phyloP scores from a whole-genome alignment of 345 rosid species.

The Eucalyptus pauciflora region DNA sequence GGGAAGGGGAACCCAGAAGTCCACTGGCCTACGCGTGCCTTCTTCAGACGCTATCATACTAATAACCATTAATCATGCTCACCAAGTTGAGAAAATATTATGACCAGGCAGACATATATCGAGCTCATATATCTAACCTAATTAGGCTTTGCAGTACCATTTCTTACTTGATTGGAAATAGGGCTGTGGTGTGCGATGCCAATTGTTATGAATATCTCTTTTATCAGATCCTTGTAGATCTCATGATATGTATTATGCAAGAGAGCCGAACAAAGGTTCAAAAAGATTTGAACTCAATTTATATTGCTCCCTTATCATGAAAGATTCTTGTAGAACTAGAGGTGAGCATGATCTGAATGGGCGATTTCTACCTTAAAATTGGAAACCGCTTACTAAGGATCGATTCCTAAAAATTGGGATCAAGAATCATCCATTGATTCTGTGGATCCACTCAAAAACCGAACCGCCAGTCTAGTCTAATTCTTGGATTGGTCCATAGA shows the following conservation, averaged over 20 bases:
- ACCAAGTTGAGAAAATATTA: neutral
- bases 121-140: neutral
- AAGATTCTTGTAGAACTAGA: neutral
- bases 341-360: fast-evolving
- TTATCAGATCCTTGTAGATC: neutral
- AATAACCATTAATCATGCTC: neutral
- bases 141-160: neutral
- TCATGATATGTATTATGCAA: neutral
- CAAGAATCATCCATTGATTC: no score
- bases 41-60: neutral
- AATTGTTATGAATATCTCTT: neutral
- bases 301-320: neutral
- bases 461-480: fast-evolving
- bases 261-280: neutral
- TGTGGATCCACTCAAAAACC: fast-evolving
- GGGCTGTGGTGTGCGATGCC: neutral
- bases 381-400: fast-evolving
- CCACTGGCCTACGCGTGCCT: neutral
- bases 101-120: neutral
- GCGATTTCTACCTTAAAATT: no score
- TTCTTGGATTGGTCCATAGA: no score
- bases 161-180: neutral
- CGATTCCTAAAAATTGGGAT: no score
- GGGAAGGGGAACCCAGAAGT: neutral
- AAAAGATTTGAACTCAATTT: neutral